A percentile compares a stretch with the other conserved stretches of the same genome.
phyloP scores from a whole-genome alignment of 2,329 filamentous ascomycete genomes.

The Talaromyces amestolkiae region DNA sequence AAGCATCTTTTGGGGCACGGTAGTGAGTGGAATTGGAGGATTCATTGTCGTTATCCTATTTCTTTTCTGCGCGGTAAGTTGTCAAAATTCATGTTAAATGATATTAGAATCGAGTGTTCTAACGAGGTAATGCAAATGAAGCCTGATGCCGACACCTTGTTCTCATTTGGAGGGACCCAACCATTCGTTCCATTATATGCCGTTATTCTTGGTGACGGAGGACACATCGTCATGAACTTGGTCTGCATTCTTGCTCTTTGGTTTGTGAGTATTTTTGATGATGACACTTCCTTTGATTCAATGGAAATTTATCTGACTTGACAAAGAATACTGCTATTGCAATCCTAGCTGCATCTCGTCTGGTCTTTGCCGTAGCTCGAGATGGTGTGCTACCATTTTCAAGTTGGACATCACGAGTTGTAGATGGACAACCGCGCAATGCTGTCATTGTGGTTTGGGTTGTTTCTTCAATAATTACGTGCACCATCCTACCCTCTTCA shows the following conservation, averaged over 20 bases:
- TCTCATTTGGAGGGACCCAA: neutral
- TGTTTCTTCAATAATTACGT: neutral
- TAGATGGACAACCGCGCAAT: neutral
- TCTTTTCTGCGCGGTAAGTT: neutral
- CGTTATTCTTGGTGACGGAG: neutral
- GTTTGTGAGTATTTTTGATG: neutral
- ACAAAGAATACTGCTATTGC: slow-evolving; percentile 58
- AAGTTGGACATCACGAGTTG: slow-evolving; percentile 51
- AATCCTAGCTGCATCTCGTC: slow-evolving; percentile 58
- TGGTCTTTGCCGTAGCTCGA: slow-evolving; percentile 62
- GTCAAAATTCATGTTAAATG: neutral
- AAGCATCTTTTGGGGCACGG: neutral
- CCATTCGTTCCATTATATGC: neutral
- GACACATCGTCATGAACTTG: neutral
- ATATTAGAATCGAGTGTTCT: neutral
- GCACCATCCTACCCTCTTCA: neutral
- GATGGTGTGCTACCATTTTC: slow-evolving; percentile 61
- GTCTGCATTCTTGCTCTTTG: neutral
- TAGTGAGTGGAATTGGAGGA: neutral
- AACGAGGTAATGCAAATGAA: neutral
- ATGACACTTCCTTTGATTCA: neutral
- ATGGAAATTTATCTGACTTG: neutral
- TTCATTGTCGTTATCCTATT: neutral
- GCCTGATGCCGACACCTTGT: neutral
- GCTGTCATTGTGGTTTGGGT: neutral